A percentile compares a stretch with the other conserved stretches of the same genome.
Evolutionary conservation across 140 eudicot genomes (phyloP).

Genomic region (Cichorium intybus): DNA sequence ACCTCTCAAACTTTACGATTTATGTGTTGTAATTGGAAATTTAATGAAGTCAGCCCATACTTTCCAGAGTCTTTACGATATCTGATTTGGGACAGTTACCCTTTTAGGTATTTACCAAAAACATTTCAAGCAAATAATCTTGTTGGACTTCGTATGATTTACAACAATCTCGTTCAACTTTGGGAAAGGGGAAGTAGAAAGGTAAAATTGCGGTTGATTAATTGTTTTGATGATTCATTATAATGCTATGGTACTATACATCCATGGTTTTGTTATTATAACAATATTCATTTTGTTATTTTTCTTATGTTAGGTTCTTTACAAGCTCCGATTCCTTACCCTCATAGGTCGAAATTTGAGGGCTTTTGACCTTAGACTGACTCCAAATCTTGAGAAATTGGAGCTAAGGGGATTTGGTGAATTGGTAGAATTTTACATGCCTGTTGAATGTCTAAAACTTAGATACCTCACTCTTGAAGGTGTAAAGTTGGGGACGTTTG

Average conservation of each 20-base stretch:
- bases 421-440: too few species aligned
- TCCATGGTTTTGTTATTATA: background rate
- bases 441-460: background rate
- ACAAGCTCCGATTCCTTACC: background rate
- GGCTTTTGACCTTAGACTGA: background rate
- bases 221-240: background rate
- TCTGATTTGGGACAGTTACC: background rate
- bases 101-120: constrained; percentile 3
- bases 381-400: background rate
- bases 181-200: constrained; percentile 9
- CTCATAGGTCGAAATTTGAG: background rate
- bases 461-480: too few species aligned
- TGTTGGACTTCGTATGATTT: background rate
- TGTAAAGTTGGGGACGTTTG: too few species aligned
- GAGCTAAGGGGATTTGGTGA: background rate
- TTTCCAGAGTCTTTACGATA: constrained; percentile 4
- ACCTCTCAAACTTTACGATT: too few species aligned
- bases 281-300: too few species aligned
- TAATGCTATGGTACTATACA: background rate
- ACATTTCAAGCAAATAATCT: too few species aligned
- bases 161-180: background rate
- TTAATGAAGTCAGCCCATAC: background rate
- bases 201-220: background rate
- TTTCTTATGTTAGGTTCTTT: background rate
- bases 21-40: background rate